Percentiles rank a stretch among this genome's conserved stretches.
Conservation (phyloP, 306 rosid genomes). For the Trifolium fragiferum region DNA sequence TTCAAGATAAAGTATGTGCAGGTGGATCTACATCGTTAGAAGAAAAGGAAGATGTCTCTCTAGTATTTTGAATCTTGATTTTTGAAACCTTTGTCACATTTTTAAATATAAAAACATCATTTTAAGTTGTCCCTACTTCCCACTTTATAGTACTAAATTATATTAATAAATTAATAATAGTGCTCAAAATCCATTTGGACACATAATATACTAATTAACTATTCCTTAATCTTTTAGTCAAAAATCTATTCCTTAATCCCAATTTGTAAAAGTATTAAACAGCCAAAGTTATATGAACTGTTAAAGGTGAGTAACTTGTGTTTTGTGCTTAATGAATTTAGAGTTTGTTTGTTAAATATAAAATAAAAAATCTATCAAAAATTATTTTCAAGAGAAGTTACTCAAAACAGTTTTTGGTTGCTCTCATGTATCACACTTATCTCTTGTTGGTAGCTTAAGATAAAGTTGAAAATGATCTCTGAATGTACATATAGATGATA, state of each 20-base stretch:
- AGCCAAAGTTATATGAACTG: not conserved
- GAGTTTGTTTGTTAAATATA: too few relatives aligned
- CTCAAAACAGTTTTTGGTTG: too few relatives aligned
- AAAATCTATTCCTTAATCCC: slow-evolving; percentile 21
- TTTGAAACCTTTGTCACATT: slow-evolving; percentile 21
- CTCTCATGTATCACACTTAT: too few relatives aligned
- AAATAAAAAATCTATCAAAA: too few relatives aligned
- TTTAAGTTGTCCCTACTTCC: slow-evolving; percentile 25
- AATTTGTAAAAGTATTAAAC: slow-evolving; percentile 24
- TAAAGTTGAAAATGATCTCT: not conserved
- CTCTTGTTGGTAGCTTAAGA: too few relatives aligned
- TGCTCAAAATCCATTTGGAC: slow-evolving; percentile 34
- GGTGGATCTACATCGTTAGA: slow-evolving; percentile 30
- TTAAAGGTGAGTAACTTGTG: not conserved
- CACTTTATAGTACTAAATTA: not conserved
- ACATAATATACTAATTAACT: slow-evolving; percentile 1
- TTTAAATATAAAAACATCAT: slow-evolving; percentile 27
- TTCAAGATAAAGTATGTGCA: slow-evolving; percentile 30
- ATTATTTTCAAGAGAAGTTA: too few relatives aligned
- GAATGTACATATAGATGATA: not conserved
- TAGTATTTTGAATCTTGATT: slow-evolving; percentile 31
- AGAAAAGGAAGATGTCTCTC: slow-evolving; percentile 33
- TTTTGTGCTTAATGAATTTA: too few relatives aligned
- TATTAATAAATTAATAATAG: not conserved
- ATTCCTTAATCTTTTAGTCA: not conserved